Percentiles rank a stretch among this genome's conserved stretches.
phyloP scores from a whole-genome alignment of 345 rosid genomes.

The Hevea brasiliensis region DNA sequence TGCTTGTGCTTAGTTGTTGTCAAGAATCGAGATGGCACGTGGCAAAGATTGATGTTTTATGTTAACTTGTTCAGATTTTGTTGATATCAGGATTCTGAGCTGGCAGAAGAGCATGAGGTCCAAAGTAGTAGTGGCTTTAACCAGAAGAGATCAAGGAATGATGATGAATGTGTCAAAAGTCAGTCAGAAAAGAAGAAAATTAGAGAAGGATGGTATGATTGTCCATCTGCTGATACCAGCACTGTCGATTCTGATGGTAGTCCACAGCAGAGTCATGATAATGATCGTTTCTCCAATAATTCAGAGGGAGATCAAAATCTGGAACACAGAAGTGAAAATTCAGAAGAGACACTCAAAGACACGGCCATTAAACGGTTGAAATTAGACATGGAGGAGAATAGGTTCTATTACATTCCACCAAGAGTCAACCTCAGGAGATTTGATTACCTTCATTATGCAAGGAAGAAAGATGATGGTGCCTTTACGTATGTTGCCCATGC shows the following conservation, averaged over 20 bases:
- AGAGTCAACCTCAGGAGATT: slow-evolving; percentile 55
- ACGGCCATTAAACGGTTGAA: slow-evolving; percentile 47
- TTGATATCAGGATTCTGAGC: slow-evolving; percentile 30
- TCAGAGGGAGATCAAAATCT: slow-evolving; percentile 23
- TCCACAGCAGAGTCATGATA: slow-evolving; percentile 5
- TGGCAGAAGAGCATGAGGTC: slow-evolving; percentile 4
- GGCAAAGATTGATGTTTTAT: neutral
- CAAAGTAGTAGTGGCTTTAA: slow-evolving; percentile 4
- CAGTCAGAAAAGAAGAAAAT: slow-evolving; percentile 20
- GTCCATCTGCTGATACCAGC: slow-evolving; percentile 17
- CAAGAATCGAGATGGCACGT: neutral
- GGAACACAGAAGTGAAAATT: slow-evolving; percentile 2
- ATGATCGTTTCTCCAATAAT: slow-evolving; percentile 15
- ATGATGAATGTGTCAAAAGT: slow-evolving; percentile 15
- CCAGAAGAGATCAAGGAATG: slow-evolving; percentile 40
- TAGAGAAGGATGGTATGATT: slow-evolving; percentile 18
- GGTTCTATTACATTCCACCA: slow-evolving; percentile 71
- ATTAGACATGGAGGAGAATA: slow-evolving; percentile 65
- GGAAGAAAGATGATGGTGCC: slow-evolving; percentile 61
- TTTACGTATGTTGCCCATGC: slow-evolving; percentile 64
- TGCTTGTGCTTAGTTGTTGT: neutral
- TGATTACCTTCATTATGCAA: slow-evolving; percentile 60
- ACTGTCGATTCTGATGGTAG: slow-evolving; percentile 5
- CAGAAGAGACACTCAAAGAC: slow-evolving; percentile 24
- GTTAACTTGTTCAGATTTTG: neutral